Evolutionary conservation across 2,329 filamentous ascomycete species (phyloP), one percentile per base, ranked within the genome.

Genomic region (Colletotrichum noveboracense): DNA sequence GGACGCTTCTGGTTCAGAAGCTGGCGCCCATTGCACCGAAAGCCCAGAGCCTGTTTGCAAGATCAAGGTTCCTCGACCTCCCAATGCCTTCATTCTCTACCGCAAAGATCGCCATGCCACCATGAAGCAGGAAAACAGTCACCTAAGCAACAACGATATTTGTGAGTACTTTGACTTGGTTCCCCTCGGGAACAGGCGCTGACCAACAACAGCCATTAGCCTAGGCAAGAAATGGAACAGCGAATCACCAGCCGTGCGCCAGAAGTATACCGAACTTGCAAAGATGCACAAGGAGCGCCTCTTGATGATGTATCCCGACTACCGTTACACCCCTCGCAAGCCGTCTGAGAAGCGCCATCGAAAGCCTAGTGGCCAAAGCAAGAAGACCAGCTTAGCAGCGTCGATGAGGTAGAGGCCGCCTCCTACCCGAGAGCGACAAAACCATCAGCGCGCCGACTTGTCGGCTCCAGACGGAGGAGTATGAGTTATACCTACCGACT

Each of bases 241-340:
- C 6, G 82, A 82, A 67, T 72, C 78, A 8, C 69, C 76, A 5
- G 76, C 78, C 6, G 79, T 80, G 24, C 70, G 69, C n/a, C 61
- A 75, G 56, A 73, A 60, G 34, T 75, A 75, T 9, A 73, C 62
- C 32, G 58, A 71, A 18, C 73, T 73, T 12, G 76, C 80, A 16
- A 81, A 82, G 74, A 78, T 80, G 12, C 77, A 78, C 30, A 71
- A 78, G 30, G 73, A 75, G 30, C 73, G 73, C 34, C 83, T 83
- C 71, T 81, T 79, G 66, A 67, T 77, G 62, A 80, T 5, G 32
- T 77, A 86, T 66, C 86, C 86, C 1, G 78, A 83, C 65, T 87
- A 87, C 78, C 83, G 84, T 71, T 87, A 87, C 76, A 76, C 79
- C 9, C 84, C 85, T 66, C 84, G 85, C 7, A 83, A 81, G 70